Evolutionary conservation across 345 rosid genomes (phyloP).

Genomic region (Eutrema japonicum): DNA sequence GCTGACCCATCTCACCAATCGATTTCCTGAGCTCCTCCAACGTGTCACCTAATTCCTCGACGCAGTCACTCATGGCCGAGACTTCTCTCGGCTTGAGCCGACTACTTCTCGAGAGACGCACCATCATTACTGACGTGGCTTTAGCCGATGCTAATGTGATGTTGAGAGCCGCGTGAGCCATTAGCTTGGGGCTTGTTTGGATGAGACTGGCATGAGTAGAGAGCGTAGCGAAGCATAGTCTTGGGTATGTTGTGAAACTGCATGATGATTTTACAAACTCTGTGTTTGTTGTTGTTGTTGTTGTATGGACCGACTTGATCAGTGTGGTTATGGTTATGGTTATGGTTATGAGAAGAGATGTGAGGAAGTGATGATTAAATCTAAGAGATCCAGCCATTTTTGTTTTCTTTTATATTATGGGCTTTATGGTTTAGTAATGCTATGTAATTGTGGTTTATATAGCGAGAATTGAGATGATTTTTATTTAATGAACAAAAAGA

Average conservation of each 20-base stretch:
- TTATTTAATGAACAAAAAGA: background rate
- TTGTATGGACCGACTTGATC: conserved; percentile 18
- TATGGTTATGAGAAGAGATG: conserved; percentile 20
- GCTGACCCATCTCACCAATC: conserved; percentile 54
- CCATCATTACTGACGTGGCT: conserved; percentile 51
- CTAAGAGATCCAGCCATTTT: conserved; percentile 26
- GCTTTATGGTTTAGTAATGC: conserved; percentile 7
- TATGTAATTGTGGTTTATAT: conserved; percentile 19
- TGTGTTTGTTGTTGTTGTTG: conserved; percentile 36
- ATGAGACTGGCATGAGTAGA: conserved; percentile 56
- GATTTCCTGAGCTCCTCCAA: conserved; percentile 65
- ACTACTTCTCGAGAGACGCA: conserved; percentile 48
- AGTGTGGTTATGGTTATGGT: conserved; percentile 10
- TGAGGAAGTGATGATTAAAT: conserved; percentile 25
- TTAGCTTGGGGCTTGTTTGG: conserved; percentile 69
- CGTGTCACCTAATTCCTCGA: conserved; percentile 62
- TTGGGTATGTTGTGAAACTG: conserved; percentile 61
- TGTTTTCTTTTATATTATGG: background rate
- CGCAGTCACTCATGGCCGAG: conserved; percentile 66
- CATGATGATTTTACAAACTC: conserved; percentile 71
- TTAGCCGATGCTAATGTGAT: conserved; percentile 56
- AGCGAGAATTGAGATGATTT: background rate
- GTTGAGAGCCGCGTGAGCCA: conserved; percentile 68
- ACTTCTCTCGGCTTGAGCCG: conserved; percentile 57
- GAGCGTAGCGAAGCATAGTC: conserved; percentile 67